phyloP scores from a whole-genome alignment of 176 grass and related monocot species.

The Guadua angustifolia region DNA sequence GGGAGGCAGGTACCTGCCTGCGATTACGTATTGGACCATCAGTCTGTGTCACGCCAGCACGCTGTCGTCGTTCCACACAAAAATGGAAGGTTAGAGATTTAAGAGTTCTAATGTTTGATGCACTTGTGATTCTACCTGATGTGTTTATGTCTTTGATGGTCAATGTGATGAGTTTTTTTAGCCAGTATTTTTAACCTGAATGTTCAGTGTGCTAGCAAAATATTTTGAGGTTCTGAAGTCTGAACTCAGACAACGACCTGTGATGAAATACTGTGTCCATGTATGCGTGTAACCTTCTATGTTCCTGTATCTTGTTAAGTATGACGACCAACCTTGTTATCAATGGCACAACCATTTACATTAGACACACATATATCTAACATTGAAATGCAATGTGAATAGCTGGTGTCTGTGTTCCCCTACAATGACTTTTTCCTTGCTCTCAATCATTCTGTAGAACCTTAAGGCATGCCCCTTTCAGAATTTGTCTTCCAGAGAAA shows the following conservation, averaged over 20 bases:
- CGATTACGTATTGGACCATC: conserved; percentile 94
- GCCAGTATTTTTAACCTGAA: background rate
- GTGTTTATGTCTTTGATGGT: background rate
- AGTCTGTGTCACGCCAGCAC: conserved; percentile 94
- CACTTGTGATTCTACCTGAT: background rate
- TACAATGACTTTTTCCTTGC: background rate
- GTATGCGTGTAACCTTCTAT: conserved; percentile 8
- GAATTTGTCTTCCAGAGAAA: conserved; percentile 19
- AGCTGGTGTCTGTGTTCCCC: background rate
- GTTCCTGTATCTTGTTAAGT: background rate
- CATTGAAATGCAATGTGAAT: background rate
- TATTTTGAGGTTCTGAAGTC: background rate
- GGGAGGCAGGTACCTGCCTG: conserved; percentile 86
- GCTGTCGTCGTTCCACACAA: conserved; percentile 90
- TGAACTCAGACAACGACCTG: background rate
- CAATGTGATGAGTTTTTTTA: conserved; percentile 2
- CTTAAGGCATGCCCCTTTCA: conserved; percentile 17
- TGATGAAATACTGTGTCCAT: background rate
- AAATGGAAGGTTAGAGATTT: conserved; percentile 76
- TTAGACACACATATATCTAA: background rate
- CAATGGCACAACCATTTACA: conserved; percentile 1
- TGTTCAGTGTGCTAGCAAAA: background rate
- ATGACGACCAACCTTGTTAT: background rate
- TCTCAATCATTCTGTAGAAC: conserved; percentile 1
- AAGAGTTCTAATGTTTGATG: conserved; percentile 7